Conservation (phyloP, 805 yeast species). For the Candida maltosa region DNA sequence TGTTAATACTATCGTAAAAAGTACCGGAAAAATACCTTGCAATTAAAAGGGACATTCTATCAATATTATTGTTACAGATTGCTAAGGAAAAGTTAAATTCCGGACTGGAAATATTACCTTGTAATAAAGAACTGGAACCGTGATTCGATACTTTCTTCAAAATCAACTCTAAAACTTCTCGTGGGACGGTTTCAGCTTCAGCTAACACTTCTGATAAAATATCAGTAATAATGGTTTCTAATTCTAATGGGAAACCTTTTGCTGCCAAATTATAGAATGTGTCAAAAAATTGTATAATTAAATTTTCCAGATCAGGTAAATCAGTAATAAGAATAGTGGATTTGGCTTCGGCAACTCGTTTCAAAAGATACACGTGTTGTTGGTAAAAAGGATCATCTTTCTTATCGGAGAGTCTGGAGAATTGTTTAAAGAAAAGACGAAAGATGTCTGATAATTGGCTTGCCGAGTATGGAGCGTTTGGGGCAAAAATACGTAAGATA, state of each 20-base stretch:
- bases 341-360: constrained; percentile 70
- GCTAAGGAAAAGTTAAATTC: constrained; percentile 64
- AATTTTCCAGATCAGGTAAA: constrained; percentile 55
- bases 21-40: constrained; percentile 80
- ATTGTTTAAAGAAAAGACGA: constrained; percentile 60
- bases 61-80: constrained; percentile 68
- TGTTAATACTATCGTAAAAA: constrained; percentile 48
- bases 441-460: constrained; percentile 62
- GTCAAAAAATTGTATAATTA: constrained; percentile 56
- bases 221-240: constrained; percentile 64
- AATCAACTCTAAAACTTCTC: constrained; percentile 56
- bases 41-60: constrained; percentile 69
- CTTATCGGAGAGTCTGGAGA: constrained; percentile 50
- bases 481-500: constrained; percentile 74
- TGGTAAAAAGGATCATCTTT: constrained; percentile 54
- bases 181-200: constrained; percentile 66
- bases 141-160: constrained; percentile 55
- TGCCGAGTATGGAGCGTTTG: constrained; percentile 83
- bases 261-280: constrained; percentile 55
- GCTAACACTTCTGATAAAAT: constrained; percentile 72
- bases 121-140: constrained; percentile 2
- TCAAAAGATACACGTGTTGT: constrained; percentile 63
- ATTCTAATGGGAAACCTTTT: constrained; percentile 43
- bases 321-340: constrained; percentile 74
- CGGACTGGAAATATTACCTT: constrained; percentile 38